Percentiles rank a stretch among this genome's conserved stretches.
Conservation (phyloP, 2,329 filamentous ascomycete species). For the Ceratocystis albifundus region DNA sequence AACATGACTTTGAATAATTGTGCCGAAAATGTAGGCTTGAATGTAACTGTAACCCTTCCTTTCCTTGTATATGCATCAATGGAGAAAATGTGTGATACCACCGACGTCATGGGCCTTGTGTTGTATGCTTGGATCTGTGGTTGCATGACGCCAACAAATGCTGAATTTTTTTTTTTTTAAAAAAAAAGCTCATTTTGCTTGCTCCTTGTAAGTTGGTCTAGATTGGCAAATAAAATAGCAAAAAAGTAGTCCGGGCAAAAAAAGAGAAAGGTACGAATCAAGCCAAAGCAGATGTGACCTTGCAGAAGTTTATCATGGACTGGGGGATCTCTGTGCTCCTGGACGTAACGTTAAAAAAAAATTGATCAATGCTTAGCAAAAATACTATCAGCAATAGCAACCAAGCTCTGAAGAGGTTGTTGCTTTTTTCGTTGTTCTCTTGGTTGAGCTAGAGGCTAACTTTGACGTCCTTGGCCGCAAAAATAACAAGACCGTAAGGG, state of each 20-base stretch:
- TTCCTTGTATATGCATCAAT: neutral
- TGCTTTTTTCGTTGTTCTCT: neutral
- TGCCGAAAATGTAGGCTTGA: neutral
- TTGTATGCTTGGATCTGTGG: neutral
- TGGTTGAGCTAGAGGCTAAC: neutral
- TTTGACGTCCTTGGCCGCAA: neutral
- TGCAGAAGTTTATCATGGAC: slow-evolving; percentile 1
- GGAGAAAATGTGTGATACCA: neutral
- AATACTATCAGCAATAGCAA: neutral
- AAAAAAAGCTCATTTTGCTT: neutral
- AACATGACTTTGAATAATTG: neutral
- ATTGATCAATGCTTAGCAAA: slow-evolving; percentile 6
- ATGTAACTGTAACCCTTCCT: neutral
- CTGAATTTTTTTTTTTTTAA: too few relatives aligned
- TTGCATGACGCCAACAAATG: neutral
- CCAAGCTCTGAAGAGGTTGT: neutral
- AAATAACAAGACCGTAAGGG: too few relatives aligned
- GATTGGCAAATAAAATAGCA: neutral
- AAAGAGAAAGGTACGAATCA: slow-evolving; percentile 2
- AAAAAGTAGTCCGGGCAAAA: neutral
- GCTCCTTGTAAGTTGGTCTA: neutral
- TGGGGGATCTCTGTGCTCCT: neutral
- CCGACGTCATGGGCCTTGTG: neutral
- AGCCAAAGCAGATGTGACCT: slow-evolving; percentile 2
- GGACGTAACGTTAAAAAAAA: slow-evolving; percentile 13